Conservation (phyloP, 176 grass and related monocot species). For the Chrysopogon serrulatus region DNA sequence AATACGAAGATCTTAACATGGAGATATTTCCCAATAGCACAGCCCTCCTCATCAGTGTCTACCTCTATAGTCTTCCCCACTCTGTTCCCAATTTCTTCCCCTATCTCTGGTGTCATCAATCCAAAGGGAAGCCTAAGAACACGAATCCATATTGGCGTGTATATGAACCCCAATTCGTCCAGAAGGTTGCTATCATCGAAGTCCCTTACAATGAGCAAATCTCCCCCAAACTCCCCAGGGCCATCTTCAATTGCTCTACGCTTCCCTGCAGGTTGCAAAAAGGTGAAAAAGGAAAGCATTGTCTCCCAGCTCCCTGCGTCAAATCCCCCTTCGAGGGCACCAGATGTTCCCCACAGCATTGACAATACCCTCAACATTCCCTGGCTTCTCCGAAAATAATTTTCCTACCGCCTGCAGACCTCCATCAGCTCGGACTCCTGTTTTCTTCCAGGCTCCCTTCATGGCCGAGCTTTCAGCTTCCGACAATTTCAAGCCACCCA, state of each 20-base stretch:
- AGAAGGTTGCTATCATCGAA: background rate
- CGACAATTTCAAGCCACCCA: background rate
- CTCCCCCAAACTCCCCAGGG: background rate
- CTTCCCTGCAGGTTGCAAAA: background rate
- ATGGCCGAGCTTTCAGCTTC: background rate
- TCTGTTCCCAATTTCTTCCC: background rate
- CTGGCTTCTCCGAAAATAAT: background rate
- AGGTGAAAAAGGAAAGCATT: background rate
- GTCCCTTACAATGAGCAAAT: background rate
- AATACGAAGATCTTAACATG: too few relatives aligned
- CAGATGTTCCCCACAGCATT: background rate
- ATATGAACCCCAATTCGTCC: background rate
- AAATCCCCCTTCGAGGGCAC: background rate
- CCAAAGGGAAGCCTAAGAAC: background rate
- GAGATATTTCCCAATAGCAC: background rate
- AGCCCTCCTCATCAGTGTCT: background rate
- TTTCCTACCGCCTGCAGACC: background rate
- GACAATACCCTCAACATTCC: background rate
- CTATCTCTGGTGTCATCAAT: background rate
- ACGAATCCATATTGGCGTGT: background rate
- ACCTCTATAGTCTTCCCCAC: background rate
- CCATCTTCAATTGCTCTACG: background rate
- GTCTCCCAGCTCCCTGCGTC: background rate
- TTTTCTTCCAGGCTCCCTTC: background rate
- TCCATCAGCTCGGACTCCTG: fast-evolving